Conservation (phyloP, 2,329 filamentous ascomycete genomes). For the Neospermospora avenae region DNA sequence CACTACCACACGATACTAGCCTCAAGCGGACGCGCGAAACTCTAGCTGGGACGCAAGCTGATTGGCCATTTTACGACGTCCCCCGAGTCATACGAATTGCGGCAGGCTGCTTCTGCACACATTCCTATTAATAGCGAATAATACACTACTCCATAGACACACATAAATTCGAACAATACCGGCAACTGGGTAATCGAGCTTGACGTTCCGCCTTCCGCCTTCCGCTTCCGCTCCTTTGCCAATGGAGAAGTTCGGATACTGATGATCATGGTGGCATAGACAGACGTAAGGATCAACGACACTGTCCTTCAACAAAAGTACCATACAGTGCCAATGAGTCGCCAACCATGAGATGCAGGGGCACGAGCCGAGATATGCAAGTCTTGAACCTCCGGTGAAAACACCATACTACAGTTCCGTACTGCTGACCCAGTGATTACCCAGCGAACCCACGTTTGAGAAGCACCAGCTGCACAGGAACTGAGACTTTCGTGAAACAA, state of each 20-base stretch:
- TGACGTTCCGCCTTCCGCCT: neutral
- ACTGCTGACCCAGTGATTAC: neutral
- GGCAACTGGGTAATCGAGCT: slow-evolving; percentile 15
- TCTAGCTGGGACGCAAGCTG: neutral
- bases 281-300: neutral
- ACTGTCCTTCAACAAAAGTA: neutral
- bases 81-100: slow-evolving; percentile 1
- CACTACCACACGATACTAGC: slow-evolving; percentile 7
- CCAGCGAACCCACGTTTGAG: neutral
- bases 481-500: neutral
- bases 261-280: neutral
- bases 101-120: slow-evolving; percentile 9
- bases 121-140: slow-evolving; percentile 17
- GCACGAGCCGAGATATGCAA: neutral
- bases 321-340: neutral
- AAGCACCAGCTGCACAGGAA: neutral
- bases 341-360: neutral
- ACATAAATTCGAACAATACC: slow-evolving; percentile 9
- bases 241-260: neutral
- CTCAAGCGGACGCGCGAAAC: no score
- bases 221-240: neutral
- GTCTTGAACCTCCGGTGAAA: no score
- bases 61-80: slow-evolving; percentile 19
- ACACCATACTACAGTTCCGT: neutral
- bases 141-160: slow-evolving; percentile 12